phyloP scores from a whole-genome alignment of 345 rosid genomes.

The Clausena lansium region DNA sequence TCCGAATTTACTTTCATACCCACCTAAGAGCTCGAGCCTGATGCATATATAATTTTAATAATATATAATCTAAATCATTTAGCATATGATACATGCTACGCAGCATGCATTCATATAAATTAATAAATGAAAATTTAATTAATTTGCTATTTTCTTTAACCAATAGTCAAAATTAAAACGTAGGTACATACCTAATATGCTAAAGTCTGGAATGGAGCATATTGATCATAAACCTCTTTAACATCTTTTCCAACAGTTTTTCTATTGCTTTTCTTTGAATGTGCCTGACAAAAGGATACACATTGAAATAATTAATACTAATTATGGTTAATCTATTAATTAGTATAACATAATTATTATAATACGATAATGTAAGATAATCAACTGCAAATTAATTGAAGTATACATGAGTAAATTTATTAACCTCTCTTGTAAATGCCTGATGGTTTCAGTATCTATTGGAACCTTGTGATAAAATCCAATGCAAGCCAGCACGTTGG shows the following conservation, averaged over 20 bases:
- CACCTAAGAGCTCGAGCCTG: conserved; percentile 30
- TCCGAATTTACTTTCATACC: conserved; percentile 30
- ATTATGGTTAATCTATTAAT: too few species aligned
- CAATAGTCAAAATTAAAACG: not conserved
- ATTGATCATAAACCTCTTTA: conserved; percentile 26
- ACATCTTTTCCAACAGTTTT: conserved; percentile 9
- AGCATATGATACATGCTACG: too few species aligned
- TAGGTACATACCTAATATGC: conserved; percentile 27
- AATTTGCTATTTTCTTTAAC: too few species aligned
- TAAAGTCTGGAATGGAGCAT: conserved; percentile 29
- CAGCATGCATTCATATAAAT: not conserved
- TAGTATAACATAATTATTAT: too few species aligned
- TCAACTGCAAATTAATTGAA: too few species aligned
- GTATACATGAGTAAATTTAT: not conserved
- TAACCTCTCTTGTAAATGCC: conserved; percentile 44
- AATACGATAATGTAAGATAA: too few species aligned
- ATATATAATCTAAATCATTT: too few species aligned
- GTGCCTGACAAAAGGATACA: conserved; percentile 10
- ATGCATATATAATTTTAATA: not conserved
- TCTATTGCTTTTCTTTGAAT: conserved; percentile 17
- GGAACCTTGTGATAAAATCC: conserved; percentile 50
- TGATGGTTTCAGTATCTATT: conserved; percentile 41
- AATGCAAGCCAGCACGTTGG: conserved; percentile 46
- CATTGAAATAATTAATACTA: too few species aligned
- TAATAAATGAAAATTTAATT: too few species aligned